Base-by-base conservation (phyloP, 768 basidiomycete genomes). In the Fomitopsis serialis region DNA sequence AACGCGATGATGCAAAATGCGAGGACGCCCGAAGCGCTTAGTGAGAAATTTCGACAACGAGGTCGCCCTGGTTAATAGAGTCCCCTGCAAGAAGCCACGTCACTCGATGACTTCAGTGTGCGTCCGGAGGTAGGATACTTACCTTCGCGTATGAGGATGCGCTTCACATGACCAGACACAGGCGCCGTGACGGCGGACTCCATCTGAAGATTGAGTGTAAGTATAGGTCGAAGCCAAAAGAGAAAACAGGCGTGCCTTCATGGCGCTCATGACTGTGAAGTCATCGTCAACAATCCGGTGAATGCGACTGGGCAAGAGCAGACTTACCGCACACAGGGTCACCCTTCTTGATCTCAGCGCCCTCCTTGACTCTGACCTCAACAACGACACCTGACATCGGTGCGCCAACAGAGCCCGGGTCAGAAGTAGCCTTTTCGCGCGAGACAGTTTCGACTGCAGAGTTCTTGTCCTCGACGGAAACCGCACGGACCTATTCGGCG, bases 371-470 rank as follows among this genome's bases (percentile, higher is more conserved):
- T 64, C 96, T 80, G 45, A 99, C 94, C 70, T 99, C 97, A 17
- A 99, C 90, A 51, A 98, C 94, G 47, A 98, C 96, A 70, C 95
- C 97, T 53, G 92, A 92, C 93, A 97, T 96, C 2, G 94, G 92
- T 47, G 93, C 92, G 51, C 95, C 97, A 57, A 98, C 88, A n/a
- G 91, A 94, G 59, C 97, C 96, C 55, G 96, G 95, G 67, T 95
- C 95, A 58, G 76, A 76, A 11, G 91, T 87, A 11, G 97, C 92
- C 79, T 87, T 95, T 80, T 99, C 97, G 67, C 97, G 82, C 59
- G 89, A 87, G 54, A 97, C 79, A 43, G 90, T 92, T 68, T 98
- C 94, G 54, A 98, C 92, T 7, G 97, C 97, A 29, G 96, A 98
- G 66, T 90, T 95, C 71, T 91, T 91, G 77, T 99, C 97, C 66